A percentile compares a stretch with the other conserved stretches of the same genome.
These are phyloP conservation scores for Sistotremastrum niveocremeum DNA, from an alignment of 768 basidiomycete species.

Conservation along the genomic window DNA sequence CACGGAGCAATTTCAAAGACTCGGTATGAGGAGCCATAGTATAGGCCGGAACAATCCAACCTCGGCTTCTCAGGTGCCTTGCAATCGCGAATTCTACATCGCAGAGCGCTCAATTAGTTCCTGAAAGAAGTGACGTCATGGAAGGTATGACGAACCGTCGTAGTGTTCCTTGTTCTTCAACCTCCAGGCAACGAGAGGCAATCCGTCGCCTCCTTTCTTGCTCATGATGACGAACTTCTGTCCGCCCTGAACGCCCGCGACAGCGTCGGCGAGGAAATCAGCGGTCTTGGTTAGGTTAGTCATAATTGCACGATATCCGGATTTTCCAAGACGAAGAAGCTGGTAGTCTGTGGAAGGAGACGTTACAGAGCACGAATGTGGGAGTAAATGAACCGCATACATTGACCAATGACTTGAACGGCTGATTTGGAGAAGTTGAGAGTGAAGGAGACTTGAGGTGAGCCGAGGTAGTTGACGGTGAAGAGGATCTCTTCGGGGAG, in stretches of 20 bases:
- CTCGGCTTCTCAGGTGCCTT: slow-evolving; percentile 9
- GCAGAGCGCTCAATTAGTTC: too few species aligned
- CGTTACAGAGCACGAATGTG: too few species aligned
- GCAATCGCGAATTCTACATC: slow-evolving; percentile 20
- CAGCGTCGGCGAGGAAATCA: slow-evolving; percentile 11
- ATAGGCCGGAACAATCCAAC: slow-evolving; percentile 11
- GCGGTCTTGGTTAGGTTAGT: slow-evolving; percentile 13
- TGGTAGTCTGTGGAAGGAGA: slow-evolving; percentile 8
- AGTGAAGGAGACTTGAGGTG: slow-evolving; percentile 47
- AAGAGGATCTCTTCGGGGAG: slow-evolving; percentile 54
- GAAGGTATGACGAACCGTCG: slow-evolving; percentile 5
- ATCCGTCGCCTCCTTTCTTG: slow-evolving; percentile 10
- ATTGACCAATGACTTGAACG: slow-evolving; percentile 39
- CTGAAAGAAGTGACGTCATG: not conserved
- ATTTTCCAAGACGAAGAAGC: slow-evolving; percentile 17
- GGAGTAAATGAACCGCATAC: too few species aligned
- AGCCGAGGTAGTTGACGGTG: slow-evolving; percentile 38
- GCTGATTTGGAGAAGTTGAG: slow-evolving; percentile 49
- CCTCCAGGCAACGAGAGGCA: slow-evolving; percentile 19
- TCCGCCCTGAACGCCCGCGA: slow-evolving; percentile 10
- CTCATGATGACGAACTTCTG: slow-evolving; percentile 14
- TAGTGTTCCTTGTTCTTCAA: slow-evolving; percentile 12
- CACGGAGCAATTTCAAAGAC: slow-evolving; percentile 17
- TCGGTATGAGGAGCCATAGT: slow-evolving; percentile 9
- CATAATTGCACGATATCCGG: slow-evolving; percentile 19